Evolutionary conservation across 371 early-diverging fungal genomes (phyloP).

Genomic region (Rhizopus sp.): DNA sequence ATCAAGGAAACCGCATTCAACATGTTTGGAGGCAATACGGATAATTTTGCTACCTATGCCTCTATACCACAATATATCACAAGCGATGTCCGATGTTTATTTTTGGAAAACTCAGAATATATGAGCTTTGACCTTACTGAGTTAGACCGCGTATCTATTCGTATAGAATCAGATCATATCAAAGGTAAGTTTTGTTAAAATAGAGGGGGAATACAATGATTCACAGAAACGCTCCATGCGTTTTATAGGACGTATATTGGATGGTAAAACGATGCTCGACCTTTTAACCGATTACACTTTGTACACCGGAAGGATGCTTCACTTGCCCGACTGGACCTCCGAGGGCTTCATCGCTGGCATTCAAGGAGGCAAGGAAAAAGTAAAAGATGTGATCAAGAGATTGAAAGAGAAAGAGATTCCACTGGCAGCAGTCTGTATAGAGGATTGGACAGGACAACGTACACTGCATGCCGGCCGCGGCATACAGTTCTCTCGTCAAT

Average conservation of each 20-base stretch:
- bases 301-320: slow-evolving; percentile 49
- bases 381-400: slow-evolving; percentile 30
- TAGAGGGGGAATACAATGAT: background rate
- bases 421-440: slow-evolving; percentile 43
- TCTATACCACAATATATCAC: slow-evolving; percentile 57
- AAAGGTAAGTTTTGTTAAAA: slow-evolving; percentile 13
- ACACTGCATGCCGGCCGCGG: slow-evolving; percentile 27
- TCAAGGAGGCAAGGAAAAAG: slow-evolving; percentile 49
- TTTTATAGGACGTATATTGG: slow-evolving; percentile 39
- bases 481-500: slow-evolving; percentile 29
- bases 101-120: slow-evolving; percentile 54
- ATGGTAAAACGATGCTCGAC: slow-evolving; percentile 45
- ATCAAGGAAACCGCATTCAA: slow-evolving; percentile 35
- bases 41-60: slow-evolving; percentile 42
- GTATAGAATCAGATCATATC: slow-evolving; percentile 32
- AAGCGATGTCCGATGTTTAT: slow-evolving; percentile 44
- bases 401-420: slow-evolving; percentile 34
- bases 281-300: slow-evolving; percentile 50
- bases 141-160: slow-evolving; percentile 42
- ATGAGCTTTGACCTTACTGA: slow-evolving; percentile 50
- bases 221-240: background rate
- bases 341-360: slow-evolving; percentile 49
- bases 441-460: slow-evolving; percentile 56
- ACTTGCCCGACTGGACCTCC: slow-evolving; percentile 51
- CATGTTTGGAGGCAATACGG: slow-evolving; percentile 33